Conservation (phyloP, 306 rosid species). For the Begonia peltatifolia region DNA sequence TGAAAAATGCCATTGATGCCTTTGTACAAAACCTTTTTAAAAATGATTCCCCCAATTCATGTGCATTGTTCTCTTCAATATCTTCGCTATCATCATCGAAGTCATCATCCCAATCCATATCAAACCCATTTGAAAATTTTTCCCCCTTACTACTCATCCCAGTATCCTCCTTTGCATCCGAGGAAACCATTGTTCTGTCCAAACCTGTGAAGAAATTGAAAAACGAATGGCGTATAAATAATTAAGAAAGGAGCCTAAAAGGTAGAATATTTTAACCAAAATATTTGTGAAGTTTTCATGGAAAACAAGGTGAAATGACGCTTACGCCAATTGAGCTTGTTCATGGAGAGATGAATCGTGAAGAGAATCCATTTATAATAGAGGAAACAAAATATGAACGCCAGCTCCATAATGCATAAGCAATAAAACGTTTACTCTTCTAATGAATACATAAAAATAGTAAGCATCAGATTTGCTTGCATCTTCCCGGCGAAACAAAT, state of each 20-base stretch:
- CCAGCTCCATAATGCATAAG: too few species aligned
- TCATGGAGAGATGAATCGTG: too few species aligned
- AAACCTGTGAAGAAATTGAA: constrained; percentile 5
- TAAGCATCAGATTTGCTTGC: too few species aligned
- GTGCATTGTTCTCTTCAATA: constrained; percentile 10
- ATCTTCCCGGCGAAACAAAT: too few species aligned
- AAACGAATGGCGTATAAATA: neutral
- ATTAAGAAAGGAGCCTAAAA: neutral
- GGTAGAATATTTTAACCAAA: neutral
- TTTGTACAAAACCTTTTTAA: constrained; percentile 32
- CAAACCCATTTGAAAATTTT: constrained; percentile 6
- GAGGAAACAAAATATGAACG: too few species aligned
- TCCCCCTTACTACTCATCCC: constrained; percentile 22
- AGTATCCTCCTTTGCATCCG: constrained; percentile 34
- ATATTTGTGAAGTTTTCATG: too few species aligned
- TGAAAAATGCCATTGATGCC: constrained; percentile 41
- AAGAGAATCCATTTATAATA: too few species aligned
- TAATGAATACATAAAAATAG: too few species aligned
- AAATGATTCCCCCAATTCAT: constrained; percentile 24
- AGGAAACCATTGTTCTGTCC: constrained; percentile 25
- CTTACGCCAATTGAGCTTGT: too few species aligned
- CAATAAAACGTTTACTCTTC: too few species aligned
- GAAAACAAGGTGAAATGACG: neutral
- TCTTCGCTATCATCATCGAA: constrained; percentile 14
- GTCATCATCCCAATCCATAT: constrained; percentile 19